Conservation (phyloP, 768 basidiomycete species). For the Pleurotus salmoneostramineus region DNA sequence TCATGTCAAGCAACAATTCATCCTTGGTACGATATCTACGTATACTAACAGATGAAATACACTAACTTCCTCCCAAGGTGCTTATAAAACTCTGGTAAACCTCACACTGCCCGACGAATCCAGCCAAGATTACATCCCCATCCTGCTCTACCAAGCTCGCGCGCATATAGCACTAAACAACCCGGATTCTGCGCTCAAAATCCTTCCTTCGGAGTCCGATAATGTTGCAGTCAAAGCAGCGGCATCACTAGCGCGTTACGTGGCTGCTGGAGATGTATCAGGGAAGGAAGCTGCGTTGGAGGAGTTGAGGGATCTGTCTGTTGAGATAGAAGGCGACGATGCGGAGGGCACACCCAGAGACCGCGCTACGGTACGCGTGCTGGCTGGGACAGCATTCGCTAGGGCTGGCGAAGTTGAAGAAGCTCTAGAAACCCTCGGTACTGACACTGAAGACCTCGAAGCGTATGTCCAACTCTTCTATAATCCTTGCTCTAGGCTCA, state of each 20-base stretch:
- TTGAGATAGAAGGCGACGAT: conserved; percentile 84
- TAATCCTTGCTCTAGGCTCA: not conserved
- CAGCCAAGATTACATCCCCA: conserved; percentile 61
- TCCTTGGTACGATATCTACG: conserved; percentile 46
- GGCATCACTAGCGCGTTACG: conserved; percentile 68
- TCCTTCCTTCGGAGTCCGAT: conserved; percentile 56
- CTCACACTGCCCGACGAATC: conserved; percentile 53
- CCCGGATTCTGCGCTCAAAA: conserved; percentile 46
- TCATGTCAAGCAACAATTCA: conserved; percentile 72
- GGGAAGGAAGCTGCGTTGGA: conserved; percentile 65
- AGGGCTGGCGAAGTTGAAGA: conserved; percentile 86
- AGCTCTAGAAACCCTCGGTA: conserved; percentile 80
- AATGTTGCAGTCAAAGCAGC: conserved; percentile 70
- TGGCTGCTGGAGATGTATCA: conserved; percentile 37
- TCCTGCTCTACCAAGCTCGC: conserved; percentile 75
- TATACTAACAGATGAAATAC: not conserved
- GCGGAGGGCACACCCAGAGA: conserved; percentile 62
- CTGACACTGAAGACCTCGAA: conserved; percentile 77
- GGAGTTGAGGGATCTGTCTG: conserved; percentile 77
- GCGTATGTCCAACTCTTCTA: conserved; percentile 55
- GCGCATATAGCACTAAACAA: conserved; percentile 70
- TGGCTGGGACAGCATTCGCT: conserved; percentile 86
- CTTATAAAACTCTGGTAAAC: conserved; percentile 60
- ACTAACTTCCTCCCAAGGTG: conserved; percentile 34
- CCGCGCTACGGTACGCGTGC: conserved; percentile 69